Base-by-base conservation (phyloP, 352 stramenopile species). In the Pythium phragmiticola region DNA sequence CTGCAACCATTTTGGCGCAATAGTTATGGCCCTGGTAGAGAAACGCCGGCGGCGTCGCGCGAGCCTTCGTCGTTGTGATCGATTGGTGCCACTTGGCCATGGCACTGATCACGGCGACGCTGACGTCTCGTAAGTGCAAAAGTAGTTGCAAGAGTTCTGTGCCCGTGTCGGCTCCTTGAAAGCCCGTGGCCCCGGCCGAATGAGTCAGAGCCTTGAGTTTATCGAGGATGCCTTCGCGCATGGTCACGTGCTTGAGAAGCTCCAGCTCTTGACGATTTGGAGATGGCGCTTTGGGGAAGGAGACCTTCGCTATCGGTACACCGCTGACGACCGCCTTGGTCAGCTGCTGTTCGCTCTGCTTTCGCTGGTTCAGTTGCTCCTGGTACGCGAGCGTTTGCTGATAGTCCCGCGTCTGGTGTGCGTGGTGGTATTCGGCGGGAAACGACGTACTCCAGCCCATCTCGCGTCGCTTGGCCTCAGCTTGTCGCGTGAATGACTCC, bases 401-500 rank as follows among this genome's bases (percentile, higher is more conserved):
- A 21, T 76, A 85, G 60, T 87, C 70, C 1, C 52, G 63, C 34
- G 65, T 61, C 37, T 77, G 68, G 53, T 76, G 65, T 30, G 54
- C 39, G 1, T 65, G 52, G 16, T 82, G 63, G 49, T 92, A 92
- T 46, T 92, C 82, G 17, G 80, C 80, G 28, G 80, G 80, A 42
- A 76, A 92, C 1, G 80, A 89, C 23, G 80, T 88, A 58, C 76
- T 87, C 82, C 82, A 92, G 17, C 82, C 74, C 60, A 84, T 81
- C 60, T 92, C 80, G 9, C 80, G 82, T 45, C 73, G 76, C 63
- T 80, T 83, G 39, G 71, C 55, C 49, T 79, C 76, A 13, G 42
- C 43, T 36, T 46, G 57, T 17, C 51, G 43, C 4, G 51, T 43
- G 14, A 42, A 30, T 11, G 33, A 14, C 34, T 63, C 36, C 14